Evolutionary conservation across 306 rosid species (phyloP).

Genomic region (Castanea crenata): DNA sequence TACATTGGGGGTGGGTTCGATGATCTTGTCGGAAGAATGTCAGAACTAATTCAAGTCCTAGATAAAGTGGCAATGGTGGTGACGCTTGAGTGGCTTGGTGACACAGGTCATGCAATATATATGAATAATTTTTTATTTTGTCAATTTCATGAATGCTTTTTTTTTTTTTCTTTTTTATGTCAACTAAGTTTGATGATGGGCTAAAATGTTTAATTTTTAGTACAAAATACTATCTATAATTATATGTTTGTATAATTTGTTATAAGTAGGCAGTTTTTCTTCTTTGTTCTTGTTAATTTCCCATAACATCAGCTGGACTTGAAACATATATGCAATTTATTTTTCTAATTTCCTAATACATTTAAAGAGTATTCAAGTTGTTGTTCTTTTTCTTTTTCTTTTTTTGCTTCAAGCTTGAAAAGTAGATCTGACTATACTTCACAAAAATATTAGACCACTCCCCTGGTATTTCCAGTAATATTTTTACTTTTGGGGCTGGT

Average conservation of each 20-base stretch:
- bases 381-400: background rate
- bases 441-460: background rate
- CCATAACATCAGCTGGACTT: background rate
- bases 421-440: background rate
- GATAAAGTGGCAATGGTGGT: background rate
- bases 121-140: background rate
- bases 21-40: conserved; percentile 36
- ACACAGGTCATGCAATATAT: background rate
- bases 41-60: conserved; percentile 2
- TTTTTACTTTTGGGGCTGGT: background rate
- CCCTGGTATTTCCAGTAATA: background rate
- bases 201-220: background rate
- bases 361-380: too few species aligned
- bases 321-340: background rate
- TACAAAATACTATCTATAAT: background rate
- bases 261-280: background rate
- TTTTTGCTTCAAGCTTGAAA: background rate
- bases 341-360: background rate
- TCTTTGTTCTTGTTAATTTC: background rate
- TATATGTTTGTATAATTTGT: background rate
- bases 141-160: background rate
- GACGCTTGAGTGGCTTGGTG: background rate
- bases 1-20: background rate
- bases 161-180: too few species aligned
- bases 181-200: background rate